Conservation (phyloP, 2,329 filamentous ascomycete genomes). For the Aureobasidium zeae region DNA sequence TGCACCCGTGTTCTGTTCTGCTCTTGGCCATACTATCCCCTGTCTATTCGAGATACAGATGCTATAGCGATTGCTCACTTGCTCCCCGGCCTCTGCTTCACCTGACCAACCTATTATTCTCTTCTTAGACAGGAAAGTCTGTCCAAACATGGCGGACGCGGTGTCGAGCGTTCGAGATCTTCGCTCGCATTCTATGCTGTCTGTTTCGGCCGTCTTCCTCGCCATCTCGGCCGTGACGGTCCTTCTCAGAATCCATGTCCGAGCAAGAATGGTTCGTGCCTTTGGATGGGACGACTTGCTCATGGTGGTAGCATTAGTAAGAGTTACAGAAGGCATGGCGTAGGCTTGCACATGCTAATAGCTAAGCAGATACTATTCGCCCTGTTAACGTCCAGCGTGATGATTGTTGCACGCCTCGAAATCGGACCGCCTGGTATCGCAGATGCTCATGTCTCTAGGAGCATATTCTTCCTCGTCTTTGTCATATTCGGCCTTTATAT, state of each 20-base stretch:
- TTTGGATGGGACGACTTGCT: constrained; percentile 38
- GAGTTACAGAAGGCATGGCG: too few relatives aligned
- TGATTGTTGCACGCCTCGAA: background rate
- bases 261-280: constrained; percentile 30
- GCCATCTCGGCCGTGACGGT: constrained; percentile 32
- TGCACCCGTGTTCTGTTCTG: background rate
- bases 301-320: constrained; percentile 34
- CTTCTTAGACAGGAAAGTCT: too few relatives aligned
- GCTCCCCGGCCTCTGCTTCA: background rate
- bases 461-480: constrained; percentile 20
- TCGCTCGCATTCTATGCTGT: constrained; percentile 11
- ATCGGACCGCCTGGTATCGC: background rate
- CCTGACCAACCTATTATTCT: background rate
- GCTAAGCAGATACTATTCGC: constrained; percentile 7
- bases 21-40: background rate
- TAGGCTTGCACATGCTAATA: too few relatives aligned
- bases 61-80: background rate
- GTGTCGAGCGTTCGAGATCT: constrained; percentile 2
- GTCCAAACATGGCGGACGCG: background rate
- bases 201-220: constrained; percentile 23
- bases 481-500: constrained; percentile 33
- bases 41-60: background rate
- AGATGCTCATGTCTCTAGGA: background rate
- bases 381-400: background rate
- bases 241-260: constrained; percentile 32